phyloP scores from a whole-genome alignment of 2,329 filamentous ascomycete species.

The Trichophyton schoenleinii region DNA sequence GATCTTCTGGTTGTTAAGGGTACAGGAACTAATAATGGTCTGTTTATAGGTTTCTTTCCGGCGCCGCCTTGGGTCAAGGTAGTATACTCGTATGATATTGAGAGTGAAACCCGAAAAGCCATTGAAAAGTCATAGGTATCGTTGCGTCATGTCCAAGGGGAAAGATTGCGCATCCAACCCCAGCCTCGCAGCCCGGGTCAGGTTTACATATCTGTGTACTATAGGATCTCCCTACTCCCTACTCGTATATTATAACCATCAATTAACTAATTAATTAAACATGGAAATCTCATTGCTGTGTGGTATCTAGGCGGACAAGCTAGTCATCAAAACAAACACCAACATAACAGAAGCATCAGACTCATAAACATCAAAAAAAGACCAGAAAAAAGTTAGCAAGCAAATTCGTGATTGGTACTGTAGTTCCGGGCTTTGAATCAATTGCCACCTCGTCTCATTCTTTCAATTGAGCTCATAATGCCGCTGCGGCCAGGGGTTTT shows the following conservation, averaged over 20 bases:
- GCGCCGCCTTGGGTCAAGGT: slow-evolving; percentile 10
- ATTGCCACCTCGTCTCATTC: slow-evolving; percentile 53
- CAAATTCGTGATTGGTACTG: neutral
- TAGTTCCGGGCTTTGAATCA: neutral
- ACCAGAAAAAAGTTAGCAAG: neutral
- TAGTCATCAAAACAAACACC: neutral
- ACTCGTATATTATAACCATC: neutral
- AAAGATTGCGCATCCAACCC: neutral
- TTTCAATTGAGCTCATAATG: slow-evolving; percentile 75
- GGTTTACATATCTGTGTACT: neutral
- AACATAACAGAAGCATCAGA: neutral
- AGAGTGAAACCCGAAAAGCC: slow-evolving; percentile 9
- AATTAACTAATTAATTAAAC: neutral
- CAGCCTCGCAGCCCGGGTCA: too few relatives aligned
- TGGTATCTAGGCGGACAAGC: neutral
- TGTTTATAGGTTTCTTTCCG: slow-evolving; percentile 9
- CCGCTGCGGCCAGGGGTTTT: slow-evolving; percentile 46
- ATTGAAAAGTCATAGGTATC: neutral
- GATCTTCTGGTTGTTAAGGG: neutral
- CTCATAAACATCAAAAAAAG: neutral
- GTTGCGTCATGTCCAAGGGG: neutral
- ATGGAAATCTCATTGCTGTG: slow-evolving; percentile 1
- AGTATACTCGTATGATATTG: slow-evolving; percentile 11
- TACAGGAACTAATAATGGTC: neutral
- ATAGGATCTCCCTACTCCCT: neutral